Evolutionary conservation across 2,329 filamentous ascomycete genomes (phyloP).

Genomic region (Clarireedia homoeocarpa): DNA sequence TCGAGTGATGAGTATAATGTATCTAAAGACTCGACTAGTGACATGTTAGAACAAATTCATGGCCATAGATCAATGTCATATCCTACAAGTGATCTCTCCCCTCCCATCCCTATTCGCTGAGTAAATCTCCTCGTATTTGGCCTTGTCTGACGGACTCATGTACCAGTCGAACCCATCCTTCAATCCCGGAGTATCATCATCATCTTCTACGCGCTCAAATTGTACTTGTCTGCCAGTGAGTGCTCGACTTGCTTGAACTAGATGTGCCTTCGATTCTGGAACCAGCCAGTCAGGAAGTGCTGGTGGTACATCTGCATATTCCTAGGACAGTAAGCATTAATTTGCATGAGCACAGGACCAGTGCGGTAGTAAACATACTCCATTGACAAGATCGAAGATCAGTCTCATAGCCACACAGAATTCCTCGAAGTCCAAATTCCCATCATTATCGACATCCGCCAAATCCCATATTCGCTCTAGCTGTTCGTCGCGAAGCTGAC

Average conservation of each 20-base stretch:
- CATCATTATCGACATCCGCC: slow-evolving; percentile 94
- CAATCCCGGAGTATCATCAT: slow-evolving; percentile 73
- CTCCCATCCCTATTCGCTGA: slow-evolving; percentile 81
- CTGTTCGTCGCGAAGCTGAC: slow-evolving; percentile 66
- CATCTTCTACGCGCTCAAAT: slow-evolving; percentile 80
- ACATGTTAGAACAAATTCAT: neutral
- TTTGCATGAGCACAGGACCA: too few species aligned
- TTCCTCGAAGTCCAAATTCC: slow-evolving; percentile 97
- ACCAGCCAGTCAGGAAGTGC: slow-evolving; percentile 92
- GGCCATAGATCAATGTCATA: neutral
- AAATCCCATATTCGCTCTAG: slow-evolving; percentile 97
- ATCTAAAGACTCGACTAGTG: slow-evolving; percentile 64
- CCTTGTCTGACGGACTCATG: slow-evolving; percentile 85
- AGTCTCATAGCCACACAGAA: slow-evolving; percentile 98
- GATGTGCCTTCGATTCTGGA: slow-evolving; percentile 86
- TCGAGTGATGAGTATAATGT: slow-evolving; percentile 79
- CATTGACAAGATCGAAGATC: slow-evolving; percentile 95
- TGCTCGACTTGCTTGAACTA: slow-evolving; percentile 76
- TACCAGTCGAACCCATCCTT: slow-evolving; percentile 99
- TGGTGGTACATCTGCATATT: slow-evolving; percentile 81
- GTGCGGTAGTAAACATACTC: slow-evolving; percentile 45
- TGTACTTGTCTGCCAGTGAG: slow-evolving; percentile 70
- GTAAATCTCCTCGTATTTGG: slow-evolving; percentile 97
- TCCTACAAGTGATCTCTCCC: slow-evolving; percentile 72
- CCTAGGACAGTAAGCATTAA: slow-evolving; percentile 40